phyloP scores from a whole-genome alignment of 495 filamentous ascomycete genomes.

The Penicillium longicatenatum region DNA sequence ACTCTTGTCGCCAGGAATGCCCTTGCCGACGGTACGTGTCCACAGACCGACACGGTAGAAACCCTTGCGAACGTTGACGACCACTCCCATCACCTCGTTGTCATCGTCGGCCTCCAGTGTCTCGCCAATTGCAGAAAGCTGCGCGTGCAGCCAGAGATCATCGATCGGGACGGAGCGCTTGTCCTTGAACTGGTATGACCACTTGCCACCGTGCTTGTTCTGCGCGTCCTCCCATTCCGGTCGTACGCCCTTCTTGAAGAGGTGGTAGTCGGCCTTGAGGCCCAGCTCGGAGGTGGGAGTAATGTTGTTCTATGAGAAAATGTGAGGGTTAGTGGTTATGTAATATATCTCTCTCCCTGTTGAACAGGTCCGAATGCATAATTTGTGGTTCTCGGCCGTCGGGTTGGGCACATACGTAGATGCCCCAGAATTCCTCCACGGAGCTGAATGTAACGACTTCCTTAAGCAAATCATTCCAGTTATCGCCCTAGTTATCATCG shows the following conservation, averaged over 20 bases:
- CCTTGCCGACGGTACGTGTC: constrained; percentile 89
- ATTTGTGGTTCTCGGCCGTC: not conserved
- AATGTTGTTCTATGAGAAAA: constrained; percentile 86
- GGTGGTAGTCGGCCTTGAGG: constrained; percentile 97
- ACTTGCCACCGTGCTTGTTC: constrained; percentile 99
- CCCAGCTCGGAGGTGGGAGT: constrained; percentile 91
- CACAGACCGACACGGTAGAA: constrained; percentile 95
- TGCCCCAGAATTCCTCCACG: constrained; percentile 99
- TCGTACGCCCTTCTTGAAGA: constrained; percentile 96
- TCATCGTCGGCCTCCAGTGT: constrained; percentile 90
- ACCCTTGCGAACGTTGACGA: constrained; percentile 96
- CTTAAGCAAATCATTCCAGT: constrained; percentile 98
- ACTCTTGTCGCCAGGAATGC: constrained; percentile 71
- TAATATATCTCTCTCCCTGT: not conserved
- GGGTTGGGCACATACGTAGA: constrained; percentile 72
- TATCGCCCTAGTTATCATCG: constrained; percentile 69
- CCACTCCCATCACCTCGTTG: constrained; percentile 97
- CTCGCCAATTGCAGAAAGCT: constrained; percentile 96
- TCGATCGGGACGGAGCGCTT: constrained; percentile 90
- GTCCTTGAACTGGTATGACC: constrained; percentile 96
- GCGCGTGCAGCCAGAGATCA: constrained; percentile 94
- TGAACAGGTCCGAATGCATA: too few relatives aligned
- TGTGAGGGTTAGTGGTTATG: not conserved
- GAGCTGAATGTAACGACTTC: constrained; percentile 98
- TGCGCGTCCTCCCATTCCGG: constrained; percentile 98